Base-by-base conservation (phyloP, 2,329 filamentous ascomycete genomes). In the Aspergillus bombycis region DNA sequence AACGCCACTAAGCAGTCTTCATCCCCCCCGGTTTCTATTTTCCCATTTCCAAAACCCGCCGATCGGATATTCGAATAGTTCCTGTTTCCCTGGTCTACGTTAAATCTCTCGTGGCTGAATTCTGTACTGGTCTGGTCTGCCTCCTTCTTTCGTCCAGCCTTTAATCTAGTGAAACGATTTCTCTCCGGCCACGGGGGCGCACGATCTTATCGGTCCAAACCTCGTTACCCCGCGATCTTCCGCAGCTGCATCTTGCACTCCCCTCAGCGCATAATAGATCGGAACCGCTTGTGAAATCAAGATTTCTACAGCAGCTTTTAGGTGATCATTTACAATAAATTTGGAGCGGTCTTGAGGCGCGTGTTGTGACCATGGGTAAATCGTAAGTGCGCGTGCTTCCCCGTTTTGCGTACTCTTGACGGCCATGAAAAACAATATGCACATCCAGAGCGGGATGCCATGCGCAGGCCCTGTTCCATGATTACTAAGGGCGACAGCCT, bases 321-420 rank as follows among this genome's bases (percentile, higher is more conserved):
- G 14, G 26, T 38, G 28, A 21, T n/a, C 11, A 28, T 30, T 21
- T 38, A 32, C 14, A 41, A 38, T 41, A n/a, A 32, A 34, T n/a
- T n/a, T 38, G 7, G 32, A 21, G 26, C 16, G n/a, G n/a, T 30
- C 16, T 4, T 46, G 34, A 12, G 23, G 34, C 36, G 26, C 36
- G 41, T 57, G 28, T 45, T 54, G 54, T 67, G 62, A 75, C 58
- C 45, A 77, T 77, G 75, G 75, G 75, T 55, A 77, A 77, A 68
- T 77, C 75, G 75, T 77, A 72, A 76, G 75, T 75, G 48, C 36
- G 38, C 56, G 45, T 45, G 57, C 46, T 56, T 52, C 36, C 60
- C 54, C 55, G 58, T 46, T 58, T 66, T 57, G 59, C 65, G 57
- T 61, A 58, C 46, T 57, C 46, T 54, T 59, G 28, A 52, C 46